These are phyloP conservation scores for Zygosaccharomyces pseudorouxii DNA, from an alignment of 805 yeast genomes.

Conservation along the genomic window DNA sequence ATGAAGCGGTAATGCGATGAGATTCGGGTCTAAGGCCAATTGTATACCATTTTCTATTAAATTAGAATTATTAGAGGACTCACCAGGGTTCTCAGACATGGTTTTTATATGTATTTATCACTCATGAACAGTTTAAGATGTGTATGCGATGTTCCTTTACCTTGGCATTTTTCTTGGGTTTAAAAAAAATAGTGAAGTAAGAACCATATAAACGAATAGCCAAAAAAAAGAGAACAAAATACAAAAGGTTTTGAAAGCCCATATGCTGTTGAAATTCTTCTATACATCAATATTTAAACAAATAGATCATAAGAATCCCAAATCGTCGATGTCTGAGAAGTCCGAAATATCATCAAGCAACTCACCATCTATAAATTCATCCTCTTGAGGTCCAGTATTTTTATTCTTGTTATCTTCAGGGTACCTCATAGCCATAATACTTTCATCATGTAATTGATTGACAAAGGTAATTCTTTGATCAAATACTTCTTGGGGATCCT, in stretches of 20 bases:
- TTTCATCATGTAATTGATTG: slow-evolving; percentile 82
- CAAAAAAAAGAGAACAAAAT: neutral
- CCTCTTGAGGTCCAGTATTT: slow-evolving; percentile 18
- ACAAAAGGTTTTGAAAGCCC: neutral
- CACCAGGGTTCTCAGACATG: neutral
- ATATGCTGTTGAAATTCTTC: slow-evolving; percentile 1
- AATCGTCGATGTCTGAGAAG: slow-evolving; percentile 34
- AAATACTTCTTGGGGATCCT: slow-evolving; percentile 78
- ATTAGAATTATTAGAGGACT: neutral
- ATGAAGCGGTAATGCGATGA: slow-evolving; percentile 23
- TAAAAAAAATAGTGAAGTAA: neutral
- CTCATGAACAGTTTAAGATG: neutral
- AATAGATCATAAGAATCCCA: slow-evolving; percentile 24
- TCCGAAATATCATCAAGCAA: slow-evolving; percentile 33
- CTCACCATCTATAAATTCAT: slow-evolving; percentile 20
- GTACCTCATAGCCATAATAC: slow-evolving; percentile 92
- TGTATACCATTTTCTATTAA: slow-evolving; percentile 22
- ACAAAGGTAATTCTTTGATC: slow-evolving; percentile 94
- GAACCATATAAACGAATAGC: neutral
- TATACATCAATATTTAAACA: slow-evolving; percentile 1
- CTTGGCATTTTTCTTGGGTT: neutral
- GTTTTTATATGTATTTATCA: neutral
- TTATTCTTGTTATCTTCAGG: slow-evolving; percentile 43
- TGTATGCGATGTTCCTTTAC: neutral
- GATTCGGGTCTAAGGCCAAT: slow-evolving; percentile 34